These are phyloP conservation scores for Fusarium heterosporum DNA, from an alignment of 2,329 filamentous ascomycete genomes.

Conservation along the genomic window DNA sequence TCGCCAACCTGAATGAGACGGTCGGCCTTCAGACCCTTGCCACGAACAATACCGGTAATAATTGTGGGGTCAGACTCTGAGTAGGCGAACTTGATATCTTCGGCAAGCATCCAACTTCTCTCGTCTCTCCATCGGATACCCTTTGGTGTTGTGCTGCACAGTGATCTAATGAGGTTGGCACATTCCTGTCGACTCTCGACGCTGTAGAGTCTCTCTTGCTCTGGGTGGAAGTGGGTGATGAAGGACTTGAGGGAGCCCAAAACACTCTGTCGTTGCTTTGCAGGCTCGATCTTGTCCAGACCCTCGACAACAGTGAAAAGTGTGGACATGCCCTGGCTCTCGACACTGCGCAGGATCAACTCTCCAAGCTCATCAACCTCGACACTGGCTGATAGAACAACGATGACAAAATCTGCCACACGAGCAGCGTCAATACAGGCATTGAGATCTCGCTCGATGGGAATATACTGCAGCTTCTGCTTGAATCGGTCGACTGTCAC, in stretches of 20 bases:
- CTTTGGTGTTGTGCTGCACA: constrained; percentile 93
- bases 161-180: constrained; percentile 86
- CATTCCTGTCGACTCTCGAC: constrained; percentile 91
- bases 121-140: constrained; percentile 96
- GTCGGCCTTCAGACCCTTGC: constrained; percentile 88
- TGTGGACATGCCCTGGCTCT: constrained; percentile 94
- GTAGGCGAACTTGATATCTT: constrained; percentile 79
- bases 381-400: constrained; percentile 83
- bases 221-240: constrained; percentile 93
- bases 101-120: constrained; percentile 93
- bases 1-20: constrained; percentile 91
- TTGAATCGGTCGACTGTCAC: constrained; percentile 91
- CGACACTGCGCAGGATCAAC: constrained; percentile 84
- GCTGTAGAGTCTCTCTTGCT: constrained; percentile 90
- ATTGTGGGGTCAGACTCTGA: constrained; percentile 72
- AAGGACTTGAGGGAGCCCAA: constrained; percentile 88
- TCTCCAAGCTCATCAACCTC: constrained; percentile 90
- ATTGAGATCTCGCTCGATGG: constrained; percentile 77
- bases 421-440: constrained; percentile 86
- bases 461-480: constrained; percentile 90
- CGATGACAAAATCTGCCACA: constrained; percentile 89
- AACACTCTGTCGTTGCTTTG: constrained; percentile 81
- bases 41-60: constrained; percentile 86
- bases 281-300: constrained; percentile 80
- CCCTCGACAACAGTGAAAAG: constrained; percentile 87